Evolutionary conservation across 2,329 filamentous ascomycete species (phyloP).

Genomic region (Monosporascus cannonballus): DNA sequence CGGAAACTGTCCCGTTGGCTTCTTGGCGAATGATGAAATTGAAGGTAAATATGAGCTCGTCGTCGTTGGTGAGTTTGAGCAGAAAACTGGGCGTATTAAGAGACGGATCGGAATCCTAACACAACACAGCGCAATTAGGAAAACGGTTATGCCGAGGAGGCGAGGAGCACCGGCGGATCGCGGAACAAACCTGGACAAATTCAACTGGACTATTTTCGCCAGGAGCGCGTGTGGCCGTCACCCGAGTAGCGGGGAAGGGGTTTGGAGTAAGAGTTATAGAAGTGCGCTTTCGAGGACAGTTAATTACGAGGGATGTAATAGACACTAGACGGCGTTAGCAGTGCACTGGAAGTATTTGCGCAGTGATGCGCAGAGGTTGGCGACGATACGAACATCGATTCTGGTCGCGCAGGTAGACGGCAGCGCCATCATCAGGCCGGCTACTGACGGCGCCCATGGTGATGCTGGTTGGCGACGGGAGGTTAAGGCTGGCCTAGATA

Average conservation of each 20-base stretch:
- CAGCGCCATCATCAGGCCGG: conserved; percentile 74
- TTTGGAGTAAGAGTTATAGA: conserved; percentile 78
- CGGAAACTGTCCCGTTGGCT: conserved; percentile 46
- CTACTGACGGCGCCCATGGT: conserved; percentile 91
- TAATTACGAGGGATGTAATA: conserved; percentile 76
- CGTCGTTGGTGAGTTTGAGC: conserved; percentile 80
- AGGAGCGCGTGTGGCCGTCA: conserved; percentile 63
- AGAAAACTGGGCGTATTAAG: conserved; percentile 63
- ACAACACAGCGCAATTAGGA: conserved; percentile 31
- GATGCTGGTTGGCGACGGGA: conserved; percentile 22
- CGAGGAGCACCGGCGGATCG: conserved; percentile 6
- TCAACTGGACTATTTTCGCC: conserved; percentile 76
- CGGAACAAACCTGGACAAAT: conserved; percentile 73
- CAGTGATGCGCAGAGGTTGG: conserved; percentile 7
- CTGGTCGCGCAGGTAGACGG: conserved; percentile 85
- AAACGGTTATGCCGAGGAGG: conserved; percentile 7
- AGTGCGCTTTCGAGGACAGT: conserved; percentile 70
- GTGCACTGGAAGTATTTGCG: background rate
- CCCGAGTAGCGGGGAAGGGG: conserved; percentile 75
- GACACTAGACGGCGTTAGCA: conserved; percentile 56
- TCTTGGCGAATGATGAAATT: conserved; percentile 72
- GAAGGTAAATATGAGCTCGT: conserved; percentile 89
- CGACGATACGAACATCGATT: conserved; percentile 64
- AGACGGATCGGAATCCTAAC: conserved; percentile 69
- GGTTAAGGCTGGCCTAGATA: conserved; percentile 20